Evolutionary conservation across 2,329 filamentous ascomycete genomes (phyloP), one percentile per base, ranked within the genome.

Genomic region (Aspergillus fructus): DNA sequence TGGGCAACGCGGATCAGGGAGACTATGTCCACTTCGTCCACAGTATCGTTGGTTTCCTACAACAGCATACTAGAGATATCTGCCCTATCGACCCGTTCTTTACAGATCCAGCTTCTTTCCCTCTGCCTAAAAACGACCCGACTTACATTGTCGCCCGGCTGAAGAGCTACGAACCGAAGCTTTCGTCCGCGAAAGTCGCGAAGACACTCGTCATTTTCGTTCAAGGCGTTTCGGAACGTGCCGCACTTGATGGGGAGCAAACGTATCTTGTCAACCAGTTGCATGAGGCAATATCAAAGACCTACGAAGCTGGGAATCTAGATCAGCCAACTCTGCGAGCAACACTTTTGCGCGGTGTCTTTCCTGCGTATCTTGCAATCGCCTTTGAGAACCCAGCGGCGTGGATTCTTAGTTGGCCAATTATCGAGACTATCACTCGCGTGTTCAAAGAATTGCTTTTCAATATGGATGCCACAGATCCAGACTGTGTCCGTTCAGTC

Each of bases 1-100:
- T 85, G 5, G 76, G 77, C 4, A 72, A 65, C 42, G 66, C 67
- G 8, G 55, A 63, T 3, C 79, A 79, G 49, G 81, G 84, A 11
- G 74, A 78, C 2, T 88, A 88, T 64, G 82, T 87, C 6, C 76
- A 80, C 9, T 87, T 88, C 64, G 84, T 87, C 5, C 85, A 88
- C 58, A 73, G 76, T 15, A 75, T 87, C 2, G 79, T 88, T 3
- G 79, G 81, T 19, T 82, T 82, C 59, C 69, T 88, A 47, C 85
- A 88, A 64, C 83, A 88, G 63, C 81, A 87, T 61, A 82, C 81
- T 1, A 75, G 78, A 33, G 81, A 71, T 17, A 84, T 87, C 33
- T 81, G 78, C 60, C 75, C 78, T 0, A 76, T 87, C 15, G 79
- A 86, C 54, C 68, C 74, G 1, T 87, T 86, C 74, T 87, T 87